Evolutionary conservation across 2,329 filamentous ascomycete genomes (phyloP), one percentile per base, ranked within the genome.

Genomic region (Colletotrichum phormii): DNA sequence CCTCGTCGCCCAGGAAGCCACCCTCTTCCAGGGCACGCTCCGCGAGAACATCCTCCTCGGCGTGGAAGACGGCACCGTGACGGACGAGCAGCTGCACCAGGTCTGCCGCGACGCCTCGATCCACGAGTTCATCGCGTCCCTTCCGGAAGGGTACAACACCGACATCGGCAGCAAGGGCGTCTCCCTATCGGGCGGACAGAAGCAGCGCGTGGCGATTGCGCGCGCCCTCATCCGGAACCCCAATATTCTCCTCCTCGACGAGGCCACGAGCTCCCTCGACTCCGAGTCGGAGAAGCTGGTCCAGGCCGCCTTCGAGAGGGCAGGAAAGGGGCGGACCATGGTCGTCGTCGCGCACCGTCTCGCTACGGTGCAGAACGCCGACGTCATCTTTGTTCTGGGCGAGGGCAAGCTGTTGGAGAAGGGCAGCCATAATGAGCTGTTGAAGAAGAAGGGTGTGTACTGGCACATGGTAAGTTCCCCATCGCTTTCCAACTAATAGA

Each of bases 331-430:
- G 2, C 83, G 88, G 8, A 91, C 94, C 2, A 94, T 93, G 73
- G 85, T 97, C 3, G 93, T 93, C 3, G 93, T 97, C 12, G 94
- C 94, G 1, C 94, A 96, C 80, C 86, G 94, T 15, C 84, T 96
- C 61, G 92, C 92, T 0, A 96, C 93, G 13, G 91, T 95, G 24
- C 93, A 94, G 80, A 92, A 95, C 76, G 93, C 93, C 1, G 91
- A 96, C 79, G 84, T 91, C n/a, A 95, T 95, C 54, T 94, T 94
- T 77, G 93, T 96, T 0, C 89, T 97, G 60, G 92, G 93, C 12
- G 87, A 91, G 73, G 90, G 92, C 29, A 88, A 85, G 75, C 82
- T 90, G 55, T 77, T 90, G 12, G 89, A 90, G 79, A 82, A 86
- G 78, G 89, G 88, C 12, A 89, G 78, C 22, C 88, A 90, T 73